A percentile compares a stretch with the other conserved stretches of the same genome.
Conservation (phyloP, 306 rosid species). For the Astragalus membranaceus region DNA sequence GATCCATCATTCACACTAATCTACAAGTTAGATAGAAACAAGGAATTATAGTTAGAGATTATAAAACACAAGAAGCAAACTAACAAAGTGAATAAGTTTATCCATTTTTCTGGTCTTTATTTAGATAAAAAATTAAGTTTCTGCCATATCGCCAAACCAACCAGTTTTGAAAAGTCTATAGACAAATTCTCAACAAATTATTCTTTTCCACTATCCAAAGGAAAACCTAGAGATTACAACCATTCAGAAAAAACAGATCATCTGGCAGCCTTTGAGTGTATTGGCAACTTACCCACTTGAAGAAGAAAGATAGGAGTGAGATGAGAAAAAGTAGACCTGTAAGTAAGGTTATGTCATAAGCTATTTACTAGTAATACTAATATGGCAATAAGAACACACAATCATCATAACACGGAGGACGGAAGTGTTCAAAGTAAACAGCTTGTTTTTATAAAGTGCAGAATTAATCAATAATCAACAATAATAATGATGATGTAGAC, state of each 20-base stretch:
- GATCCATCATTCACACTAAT: conserved; percentile 59
- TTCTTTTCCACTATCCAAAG: neutral
- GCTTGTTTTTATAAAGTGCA: neutral
- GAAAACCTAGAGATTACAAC: neutral
- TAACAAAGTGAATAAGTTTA: neutral
- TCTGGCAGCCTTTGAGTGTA: neutral
- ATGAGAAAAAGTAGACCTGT: conserved; percentile 23
- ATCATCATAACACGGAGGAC: conserved; percentile 8
- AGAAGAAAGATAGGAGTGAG: conserved; percentile 4
- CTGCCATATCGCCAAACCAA: neutral
- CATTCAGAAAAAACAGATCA: neutral
- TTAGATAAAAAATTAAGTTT: neutral
- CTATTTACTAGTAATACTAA: conserved; percentile 19
- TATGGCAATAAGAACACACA: neutral
- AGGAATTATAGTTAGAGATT: neutral
- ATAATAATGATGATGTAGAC: neutral
- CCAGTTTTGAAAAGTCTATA: neutral
- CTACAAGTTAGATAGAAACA: conserved; percentile 34
- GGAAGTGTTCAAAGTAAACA: conserved; percentile 5
- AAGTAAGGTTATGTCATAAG: neutral
- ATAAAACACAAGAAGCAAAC: neutral
- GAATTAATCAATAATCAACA: conserved; percentile 6
- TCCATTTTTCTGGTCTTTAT: neutral
- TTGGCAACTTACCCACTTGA: conserved; percentile 25
- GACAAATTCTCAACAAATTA: neutral